Percentiles rank a stretch among this genome's conserved stretches.
Evolutionary conservation across 1,284 basidiomycete species (phyloP).

Genomic region (Coniferiporia weirii): DNA sequence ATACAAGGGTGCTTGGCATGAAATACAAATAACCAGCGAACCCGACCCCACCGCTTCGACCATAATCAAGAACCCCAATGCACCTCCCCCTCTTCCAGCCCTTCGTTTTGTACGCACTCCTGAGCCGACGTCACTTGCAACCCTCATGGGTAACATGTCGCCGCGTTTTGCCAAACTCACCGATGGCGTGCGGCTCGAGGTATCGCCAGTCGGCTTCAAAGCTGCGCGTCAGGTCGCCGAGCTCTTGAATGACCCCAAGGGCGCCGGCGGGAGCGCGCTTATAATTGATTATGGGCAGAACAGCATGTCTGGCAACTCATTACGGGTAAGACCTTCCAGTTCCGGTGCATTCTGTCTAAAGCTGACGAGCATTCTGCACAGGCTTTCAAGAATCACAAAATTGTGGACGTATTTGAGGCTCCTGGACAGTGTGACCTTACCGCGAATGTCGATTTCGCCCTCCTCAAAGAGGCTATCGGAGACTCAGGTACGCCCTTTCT

Average conservation of each 20-base stretch:
- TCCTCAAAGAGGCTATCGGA: conserved; percentile 73
- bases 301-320: conserved; percentile 66
- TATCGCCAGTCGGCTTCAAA: conserved; percentile 67
- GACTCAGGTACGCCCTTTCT: conserved; percentile 48
- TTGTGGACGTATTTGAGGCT: conserved; percentile 79
- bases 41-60: conserved; percentile 27
- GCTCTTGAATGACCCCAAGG: conserved; percentile 38
- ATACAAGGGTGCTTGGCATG: conserved; percentile 79
- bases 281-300: conserved; percentile 90
- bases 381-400: conserved; percentile 87
- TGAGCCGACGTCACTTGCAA: conserved; percentile 57
- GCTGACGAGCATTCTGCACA: conserved; percentile 29
- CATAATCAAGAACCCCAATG: conserved; percentile 19
- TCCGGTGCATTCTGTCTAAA: background rate
- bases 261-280: conserved; percentile 68
- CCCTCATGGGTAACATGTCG: conserved; percentile 65
- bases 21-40: conserved; percentile 68
- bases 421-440: conserved; percentile 93
- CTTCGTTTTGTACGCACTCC: conserved; percentile 69
- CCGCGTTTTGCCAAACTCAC: conserved; percentile 64
- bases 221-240: conserved; percentile 64
- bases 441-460: conserved; percentile 93
- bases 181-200: conserved; percentile 68
- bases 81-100: background rate
- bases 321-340: conserved; percentile 56